Evolutionary conservation across 2,329 filamentous ascomycete species (phyloP), one percentile per base, ranked within the genome.

Genomic region (Talaromyces marneffei): DNA sequence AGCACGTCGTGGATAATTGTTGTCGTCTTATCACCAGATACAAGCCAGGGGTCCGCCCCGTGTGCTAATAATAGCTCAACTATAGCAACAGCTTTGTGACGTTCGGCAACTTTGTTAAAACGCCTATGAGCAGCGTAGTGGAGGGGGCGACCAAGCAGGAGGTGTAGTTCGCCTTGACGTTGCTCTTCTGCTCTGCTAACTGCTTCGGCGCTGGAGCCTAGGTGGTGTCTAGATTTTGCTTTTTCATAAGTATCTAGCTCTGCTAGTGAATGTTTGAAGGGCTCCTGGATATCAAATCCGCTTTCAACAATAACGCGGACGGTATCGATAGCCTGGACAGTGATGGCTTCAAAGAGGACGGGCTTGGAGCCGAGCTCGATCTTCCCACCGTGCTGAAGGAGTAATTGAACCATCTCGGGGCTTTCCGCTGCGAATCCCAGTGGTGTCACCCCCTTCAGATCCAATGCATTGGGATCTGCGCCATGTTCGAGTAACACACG

Each of bases 31-130:
- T 60, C 14, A n/a, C 63, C 16, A 27, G 33, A 63, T 35, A 40
- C 29, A 4, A 62, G 60, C 44, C 62, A 67, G 4, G 66, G 62
- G 35, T 67, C 58, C 1, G 66, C 64, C 2, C 67, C 66, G 2
- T 63, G 62, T 9, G 62, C 50, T 10, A 67, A 31, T 2, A 67
- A 42, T n/a, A 59, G 29, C 6, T 61, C 27, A 9, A 67, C 62
- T 46, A 66, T 64, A 9, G 44, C 37, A 14, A 62, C 64, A 3
- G 65, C 65, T 12, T 63, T 37, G 29, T 63, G 57, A 9, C 62
- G 65, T 35, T 55, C 63, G 52, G 66, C 39, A 14, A 23, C 20
- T 31, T 65, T 64, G 46, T 67, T 67, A 42, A 65, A 67, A 8
- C 53, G 42, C 3, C 50, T n/a, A 57, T 60, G 62, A 9, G 66